These are phyloP conservation scores for Russula foetens DNA, from an alignment of 768 basidiomycete genomes.

Conservation along the genomic window DNA sequence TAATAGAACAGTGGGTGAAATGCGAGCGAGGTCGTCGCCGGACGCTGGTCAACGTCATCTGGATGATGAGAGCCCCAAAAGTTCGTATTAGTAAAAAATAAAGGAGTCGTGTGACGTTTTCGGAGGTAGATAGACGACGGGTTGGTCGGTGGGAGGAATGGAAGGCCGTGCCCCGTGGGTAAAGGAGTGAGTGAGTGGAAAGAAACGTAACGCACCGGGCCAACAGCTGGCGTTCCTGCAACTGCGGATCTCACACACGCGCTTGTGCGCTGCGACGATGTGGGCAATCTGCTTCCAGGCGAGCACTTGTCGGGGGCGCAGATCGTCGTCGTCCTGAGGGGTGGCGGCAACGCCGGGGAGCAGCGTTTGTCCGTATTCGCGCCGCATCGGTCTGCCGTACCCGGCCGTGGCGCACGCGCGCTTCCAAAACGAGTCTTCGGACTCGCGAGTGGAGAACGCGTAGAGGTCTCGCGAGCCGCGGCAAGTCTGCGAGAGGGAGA, in stretches of 20 bases:
- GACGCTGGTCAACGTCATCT: constrained; percentile 4
- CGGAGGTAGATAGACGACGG: not conserved
- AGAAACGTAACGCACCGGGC: constrained; percentile 15
- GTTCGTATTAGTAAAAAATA: not conserved
- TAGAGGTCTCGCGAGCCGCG: constrained; percentile 14
- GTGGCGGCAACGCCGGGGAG: not conserved
- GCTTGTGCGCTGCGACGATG: constrained; percentile 14
- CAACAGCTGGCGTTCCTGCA: constrained; percentile 18
- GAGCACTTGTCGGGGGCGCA: constrained; percentile 2
- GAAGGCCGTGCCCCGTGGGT: too few species aligned
- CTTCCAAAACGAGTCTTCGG: constrained; percentile 18
- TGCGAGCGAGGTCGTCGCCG: constrained; percentile 3
- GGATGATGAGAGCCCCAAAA: not conserved
- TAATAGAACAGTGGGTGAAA: constrained; percentile 20
- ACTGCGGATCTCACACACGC: constrained; percentile 20
- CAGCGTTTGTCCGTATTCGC: constrained; percentile 11
- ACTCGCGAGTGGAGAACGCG: constrained; percentile 9
- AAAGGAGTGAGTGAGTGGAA: too few species aligned
- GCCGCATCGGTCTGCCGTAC: constrained; percentile 19
- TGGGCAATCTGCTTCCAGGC: constrained; percentile 19
- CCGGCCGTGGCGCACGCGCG: constrained; percentile 14
- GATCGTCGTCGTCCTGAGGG: not conserved
- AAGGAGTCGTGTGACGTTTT: not conserved
- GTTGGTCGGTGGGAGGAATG: not conserved
- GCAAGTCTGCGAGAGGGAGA: constrained; percentile 17